Evolutionary conservation across 1,284 basidiomycete genomes (phyloP), one percentile per base, ranked within the genome.

Genomic region (Stygiomarasmius scandens): DNA sequence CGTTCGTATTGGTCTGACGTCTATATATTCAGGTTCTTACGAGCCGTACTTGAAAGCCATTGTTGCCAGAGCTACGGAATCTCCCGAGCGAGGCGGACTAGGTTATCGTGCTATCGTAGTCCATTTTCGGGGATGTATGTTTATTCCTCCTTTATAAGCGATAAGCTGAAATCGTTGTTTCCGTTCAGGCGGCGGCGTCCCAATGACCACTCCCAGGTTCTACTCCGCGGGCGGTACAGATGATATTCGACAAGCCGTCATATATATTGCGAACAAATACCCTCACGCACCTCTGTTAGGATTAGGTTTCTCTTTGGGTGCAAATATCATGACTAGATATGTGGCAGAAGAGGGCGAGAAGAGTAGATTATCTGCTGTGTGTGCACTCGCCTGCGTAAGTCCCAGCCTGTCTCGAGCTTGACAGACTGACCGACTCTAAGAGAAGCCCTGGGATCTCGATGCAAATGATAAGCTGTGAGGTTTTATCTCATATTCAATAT

Each of bases 281-380:
- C 95, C 96, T 2, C 73, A 82, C 20, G 93, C 95, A 0, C 90
- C 89, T 4, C 75, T 98, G 43, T 77, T 96, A 32, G 96, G 93
- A 5, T 74, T 97, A 20, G 94, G 95, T 4, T 99, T 98, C 76
- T 97, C 94, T 2, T 84, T 99, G 48, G 97, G 96, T 52, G 93
- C 95, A 38, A 93, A 93, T 66, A 89, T 98, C 41, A 75, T 99
- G 61, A 90, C 93, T 16, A 85, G 93, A 61, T 98, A 97, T 72
- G 76, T 96, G 49, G 94, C 92, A 5, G 89, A 97, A 72, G 90
- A 95, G 69, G 91, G 91, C 9, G 79, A 82, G n/a, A 67, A 77
- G 9, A 90, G 88, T 60, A 84, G 93, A 20, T 74, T 98, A 14
- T 78, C 77, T 50, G 85, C 89, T 0, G 95, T 84, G 23, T 87